Evolutionary conservation across 495 filamentous ascomycete species (phyloP).

Genomic region (Penicillium antarcticum): DNA sequence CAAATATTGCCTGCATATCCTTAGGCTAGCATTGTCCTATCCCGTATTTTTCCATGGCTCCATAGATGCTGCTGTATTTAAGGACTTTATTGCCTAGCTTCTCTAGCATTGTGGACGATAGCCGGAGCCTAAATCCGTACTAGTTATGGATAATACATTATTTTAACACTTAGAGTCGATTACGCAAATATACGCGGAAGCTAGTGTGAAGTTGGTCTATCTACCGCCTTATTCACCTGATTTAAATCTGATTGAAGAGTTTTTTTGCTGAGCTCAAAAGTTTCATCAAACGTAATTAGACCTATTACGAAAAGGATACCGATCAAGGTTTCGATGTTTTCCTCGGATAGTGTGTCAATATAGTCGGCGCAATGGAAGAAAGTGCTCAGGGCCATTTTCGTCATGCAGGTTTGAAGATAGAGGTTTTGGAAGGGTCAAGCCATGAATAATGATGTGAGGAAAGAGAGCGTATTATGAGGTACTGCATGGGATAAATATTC

Average conservation of each 20-base stretch:
- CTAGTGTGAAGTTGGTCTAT: conserved; percentile 33
- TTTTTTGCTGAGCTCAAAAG: conserved; percentile 21
- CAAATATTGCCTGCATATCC: too few species aligned
- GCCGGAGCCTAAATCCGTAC: conserved; percentile 36
- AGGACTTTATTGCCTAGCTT: conserved; percentile 38
- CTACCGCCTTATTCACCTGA: conserved; percentile 10
- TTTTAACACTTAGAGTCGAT: conserved; percentile 32
- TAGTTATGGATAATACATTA: conserved; percentile 45
- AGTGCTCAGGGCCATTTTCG: conserved; percentile 26
- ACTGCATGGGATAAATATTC: neutral
- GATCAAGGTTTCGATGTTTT: conserved; percentile 29
- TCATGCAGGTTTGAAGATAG: conserved; percentile 14
- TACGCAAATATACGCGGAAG: conserved; percentile 28
- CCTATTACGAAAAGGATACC: conserved; percentile 24
- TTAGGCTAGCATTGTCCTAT: conserved; percentile 32
- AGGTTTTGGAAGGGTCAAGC: neutral
- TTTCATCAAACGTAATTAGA: conserved; percentile 11
- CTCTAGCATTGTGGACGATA: conserved; percentile 31
- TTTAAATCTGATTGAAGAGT: conserved; percentile 4
- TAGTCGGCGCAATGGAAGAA: conserved; percentile 13
- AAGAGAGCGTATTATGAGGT: conserved; percentile 2
- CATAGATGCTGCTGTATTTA: conserved; percentile 35
- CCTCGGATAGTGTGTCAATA: conserved; percentile 20
- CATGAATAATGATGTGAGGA: conserved; percentile 1
- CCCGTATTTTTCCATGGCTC: conserved; percentile 33